Evolutionary conservation across 345 rosid genomes (phyloP), one percentile per base, ranked within the genome.

Genomic region (Boechera retrofracta): DNA sequence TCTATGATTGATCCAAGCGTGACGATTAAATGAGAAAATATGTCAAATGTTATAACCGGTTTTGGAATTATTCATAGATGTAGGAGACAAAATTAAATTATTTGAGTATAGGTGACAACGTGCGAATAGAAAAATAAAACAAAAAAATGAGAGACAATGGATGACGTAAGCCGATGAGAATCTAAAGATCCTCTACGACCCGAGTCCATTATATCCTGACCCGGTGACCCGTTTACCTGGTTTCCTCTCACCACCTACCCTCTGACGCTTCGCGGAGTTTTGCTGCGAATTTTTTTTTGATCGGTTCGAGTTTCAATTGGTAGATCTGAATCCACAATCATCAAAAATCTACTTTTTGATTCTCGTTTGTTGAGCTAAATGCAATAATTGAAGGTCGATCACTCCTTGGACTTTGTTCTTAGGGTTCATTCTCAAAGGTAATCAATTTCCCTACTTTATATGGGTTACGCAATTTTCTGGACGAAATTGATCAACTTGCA

Each of bases 141-240:
- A 11, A 21, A 10, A 4, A 29, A 10, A 18, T 6, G 9, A 35
- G 38, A 18, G 9, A 9, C 13, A 54, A 36, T 39, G 10, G 75
- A 69, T 60, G 75, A 72, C 73, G 73, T 67, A 60, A 64, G 57
- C 36, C 33, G 10, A 11, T 41, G 18, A 57, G 59, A 74, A 57
- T 26, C 71, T 18, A 7, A 6, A 69, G 55, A 67, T 68, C 29
- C 51, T 26, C 66, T 28, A 7, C 32, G 79, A 60, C 63, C 70
- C 64, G 69, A 29, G 2, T 42, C 38, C 26, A 53, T 69, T 7
- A 16, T 3, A 66, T 67, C 59, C 57, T 5, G 62, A 76, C 69
- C 79, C 75, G 80, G 57, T 41, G 69, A 69, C 75, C 75, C 58
- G 75, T 42, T 60, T 59, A n/a, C 36, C 26, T 66, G 4, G 39